Percentiles rank a stretch among this genome's conserved stretches.
Evolutionary conservation across 495 filamentous ascomycete species (phyloP).

Genomic region (Penicillium longicatenatum): DNA sequence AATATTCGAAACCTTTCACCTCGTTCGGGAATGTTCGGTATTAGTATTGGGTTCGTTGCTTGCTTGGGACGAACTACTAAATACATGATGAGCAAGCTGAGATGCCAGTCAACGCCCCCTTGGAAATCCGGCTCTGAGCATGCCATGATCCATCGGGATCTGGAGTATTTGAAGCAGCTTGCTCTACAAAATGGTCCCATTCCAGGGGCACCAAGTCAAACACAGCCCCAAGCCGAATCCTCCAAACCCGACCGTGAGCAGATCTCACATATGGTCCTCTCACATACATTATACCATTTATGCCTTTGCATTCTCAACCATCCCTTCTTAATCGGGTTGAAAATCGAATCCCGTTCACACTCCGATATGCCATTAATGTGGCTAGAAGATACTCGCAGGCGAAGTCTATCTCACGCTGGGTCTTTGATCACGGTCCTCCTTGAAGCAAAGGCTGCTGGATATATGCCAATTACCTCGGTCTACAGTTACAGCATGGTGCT

Average conservation of each 20-base stretch:
- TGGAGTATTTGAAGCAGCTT: slow-evolving; percentile 28
- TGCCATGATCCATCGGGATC: slow-evolving; percentile 16
- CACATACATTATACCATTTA: slow-evolving; percentile 29
- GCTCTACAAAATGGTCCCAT: slow-evolving; percentile 17
- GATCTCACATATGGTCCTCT: slow-evolving; percentile 28
- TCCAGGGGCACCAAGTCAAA: slow-evolving; percentile 9
- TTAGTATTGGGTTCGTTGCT: slow-evolving; percentile 20
- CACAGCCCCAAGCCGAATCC: slow-evolving; percentile 4
- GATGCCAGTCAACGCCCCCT: slow-evolving; percentile 8
- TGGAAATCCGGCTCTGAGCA: slow-evolving; percentile 28
- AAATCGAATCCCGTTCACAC: slow-evolving; percentile 8
- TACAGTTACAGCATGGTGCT: slow-evolving; percentile 32
- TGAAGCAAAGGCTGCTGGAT: slow-evolving; percentile 30
- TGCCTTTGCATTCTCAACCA: slow-evolving; percentile 33
- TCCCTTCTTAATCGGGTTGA: slow-evolving; percentile 27
- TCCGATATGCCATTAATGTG: slow-evolving; percentile 15
- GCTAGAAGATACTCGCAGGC: slow-evolving; percentile 16
- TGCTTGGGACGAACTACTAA: slow-evolving; percentile 27
- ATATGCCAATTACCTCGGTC: slow-evolving; percentile 24
- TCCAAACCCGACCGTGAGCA: slow-evolving; percentile 19
- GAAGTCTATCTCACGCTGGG: slow-evolving; percentile 16
- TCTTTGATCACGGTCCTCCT: slow-evolving; percentile 24
- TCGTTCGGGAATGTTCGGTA: slow-evolving; percentile 17
- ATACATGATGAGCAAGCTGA: slow-evolving; percentile 25
- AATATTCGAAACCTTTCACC: slow-evolving; percentile 5